Evolutionary conservation across 345 rosid genomes (phyloP).

Genomic region (Salix purpurea): DNA sequence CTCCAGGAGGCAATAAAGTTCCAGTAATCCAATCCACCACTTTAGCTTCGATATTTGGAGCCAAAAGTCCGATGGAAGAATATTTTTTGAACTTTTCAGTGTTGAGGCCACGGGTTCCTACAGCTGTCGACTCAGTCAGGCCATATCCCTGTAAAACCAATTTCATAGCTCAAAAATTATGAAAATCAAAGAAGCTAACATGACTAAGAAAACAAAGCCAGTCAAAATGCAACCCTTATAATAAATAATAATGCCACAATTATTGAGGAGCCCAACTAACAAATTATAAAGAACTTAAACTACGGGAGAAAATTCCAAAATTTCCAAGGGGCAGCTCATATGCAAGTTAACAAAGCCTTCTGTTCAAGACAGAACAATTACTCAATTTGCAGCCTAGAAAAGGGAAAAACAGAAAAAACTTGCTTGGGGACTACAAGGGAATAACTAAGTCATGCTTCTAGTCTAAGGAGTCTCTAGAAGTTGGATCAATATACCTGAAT

Average conservation of each 20-base stretch:
- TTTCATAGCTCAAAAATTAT: neutral
- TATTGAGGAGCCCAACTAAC: neutral
- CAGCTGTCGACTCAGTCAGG: conserved; percentile 79
- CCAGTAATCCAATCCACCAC: conserved; percentile 65
- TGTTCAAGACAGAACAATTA: neutral
- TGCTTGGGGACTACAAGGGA: neutral
- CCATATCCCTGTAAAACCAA: conserved; percentile 67
- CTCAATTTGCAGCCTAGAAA: neutral
- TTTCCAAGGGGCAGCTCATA: neutral
- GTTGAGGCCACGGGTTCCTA: conserved; percentile 78
- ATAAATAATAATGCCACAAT: neutral
- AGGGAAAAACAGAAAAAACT: neutral
- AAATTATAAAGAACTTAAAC: neutral
- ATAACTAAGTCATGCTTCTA: neutral
- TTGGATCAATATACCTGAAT: conserved; percentile 52
- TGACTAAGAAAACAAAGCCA: neutral
- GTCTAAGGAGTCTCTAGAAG: neutral
- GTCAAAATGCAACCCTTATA: too few species aligned
- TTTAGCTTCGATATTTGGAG: conserved; percentile 84
- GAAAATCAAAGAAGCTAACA: neutral
- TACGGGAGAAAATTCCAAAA: neutral
- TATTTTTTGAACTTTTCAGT: conserved; percentile 33
- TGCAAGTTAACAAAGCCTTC: neutral
- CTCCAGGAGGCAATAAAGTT: conserved; percentile 55
- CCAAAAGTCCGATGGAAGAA: conserved; percentile 68